Conservation (phyloP, 352 stramenopile species). For the Hyphochytrium catenoides region DNA sequence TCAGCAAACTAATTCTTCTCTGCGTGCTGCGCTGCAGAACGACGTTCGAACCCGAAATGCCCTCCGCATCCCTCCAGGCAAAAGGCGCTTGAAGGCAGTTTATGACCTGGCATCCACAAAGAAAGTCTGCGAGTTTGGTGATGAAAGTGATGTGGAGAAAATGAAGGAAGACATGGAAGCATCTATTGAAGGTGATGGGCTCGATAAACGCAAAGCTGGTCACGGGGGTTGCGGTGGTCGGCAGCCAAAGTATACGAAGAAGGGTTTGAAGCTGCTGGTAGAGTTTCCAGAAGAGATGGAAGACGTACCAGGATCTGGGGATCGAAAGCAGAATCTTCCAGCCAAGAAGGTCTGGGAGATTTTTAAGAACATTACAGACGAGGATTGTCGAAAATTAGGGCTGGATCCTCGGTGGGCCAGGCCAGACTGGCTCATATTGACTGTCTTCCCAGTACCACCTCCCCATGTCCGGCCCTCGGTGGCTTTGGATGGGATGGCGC, state of each 20-base stretch:
- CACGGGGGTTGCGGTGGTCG: conserved; percentile 50
- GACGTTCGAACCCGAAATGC: conserved; percentile 44
- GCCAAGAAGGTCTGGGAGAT: conserved; percentile 85
- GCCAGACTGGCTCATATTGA: conserved; percentile 96
- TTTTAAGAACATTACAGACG: conserved; percentile 90
- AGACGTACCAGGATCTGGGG: conserved; percentile 67
- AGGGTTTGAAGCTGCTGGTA: conserved; percentile 80
- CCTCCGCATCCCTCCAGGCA: conserved; percentile 66
- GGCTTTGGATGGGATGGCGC: conserved; percentile 70
- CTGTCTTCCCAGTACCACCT: conserved; percentile 90
- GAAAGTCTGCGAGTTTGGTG: conserved; percentile 55
- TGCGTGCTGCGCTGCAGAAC: conserved; percentile 8
- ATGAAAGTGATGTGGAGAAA: conserved; percentile 61
- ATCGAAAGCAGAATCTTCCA: conserved; percentile 88
- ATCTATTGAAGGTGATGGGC: conserved; percentile 51
- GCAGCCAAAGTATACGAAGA: conserved; percentile 86
- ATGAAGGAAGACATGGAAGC: conserved; percentile 63
- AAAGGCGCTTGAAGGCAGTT: conserved; percentile 73
- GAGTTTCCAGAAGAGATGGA: conserved; percentile 88
- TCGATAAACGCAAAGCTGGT: conserved; percentile 42
- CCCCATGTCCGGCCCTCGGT: conserved; percentile 93
- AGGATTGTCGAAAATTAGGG: conserved; percentile 81
- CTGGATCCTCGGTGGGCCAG: conserved; percentile 80
- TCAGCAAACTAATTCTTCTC: too few species aligned
- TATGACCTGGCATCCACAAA: conserved; percentile 80